phyloP scores from a whole-genome alignment of 1,139 yeast genomes.

The Nakaseomyces delphensis region DNA sequence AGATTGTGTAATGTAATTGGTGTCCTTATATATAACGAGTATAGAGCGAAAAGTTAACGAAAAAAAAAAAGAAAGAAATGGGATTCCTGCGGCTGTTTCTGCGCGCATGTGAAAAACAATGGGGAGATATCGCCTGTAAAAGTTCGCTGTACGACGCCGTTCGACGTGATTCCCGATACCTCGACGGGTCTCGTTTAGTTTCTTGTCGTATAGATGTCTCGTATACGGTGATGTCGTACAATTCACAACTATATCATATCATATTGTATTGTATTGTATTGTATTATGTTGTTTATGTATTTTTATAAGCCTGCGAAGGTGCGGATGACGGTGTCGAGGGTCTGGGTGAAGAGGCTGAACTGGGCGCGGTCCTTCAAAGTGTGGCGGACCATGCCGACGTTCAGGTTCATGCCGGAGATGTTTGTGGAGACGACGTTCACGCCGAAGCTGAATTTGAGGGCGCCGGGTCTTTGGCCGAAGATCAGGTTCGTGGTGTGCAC shows the following conservation, averaged over 20 bases:
- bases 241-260: too few relatives aligned
- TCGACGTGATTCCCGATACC: background rate
- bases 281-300: too few relatives aligned
- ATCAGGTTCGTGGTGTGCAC: conserved; percentile 15
- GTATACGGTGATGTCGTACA: background rate
- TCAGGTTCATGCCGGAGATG: conserved; percentile 20
- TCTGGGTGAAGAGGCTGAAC: conserved; percentile 14
- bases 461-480: conserved; percentile 23
- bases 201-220: background rate
- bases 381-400: conserved; percentile 17
- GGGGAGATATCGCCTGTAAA: background rate
- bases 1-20: too few relatives aligned
- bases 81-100: background rate
- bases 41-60: background rate
- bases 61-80: conserved; percentile 2
- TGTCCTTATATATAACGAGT: background rate
- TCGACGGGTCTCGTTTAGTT: background rate
- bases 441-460: conserved; percentile 18
- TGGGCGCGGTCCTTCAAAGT: conserved; percentile 13
- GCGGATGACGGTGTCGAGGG: conserved; percentile 11
- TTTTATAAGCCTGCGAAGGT: conserved; percentile 6
- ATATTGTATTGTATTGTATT: too few relatives aligned
- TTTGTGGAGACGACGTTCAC: conserved; percentile 20
- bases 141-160: background rate
- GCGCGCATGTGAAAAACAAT: background rate